These are phyloP conservation scores for Lyophyllum decastes DNA, from an alignment of 768 basidiomycete genomes.

Conservation along the genomic window DNA sequence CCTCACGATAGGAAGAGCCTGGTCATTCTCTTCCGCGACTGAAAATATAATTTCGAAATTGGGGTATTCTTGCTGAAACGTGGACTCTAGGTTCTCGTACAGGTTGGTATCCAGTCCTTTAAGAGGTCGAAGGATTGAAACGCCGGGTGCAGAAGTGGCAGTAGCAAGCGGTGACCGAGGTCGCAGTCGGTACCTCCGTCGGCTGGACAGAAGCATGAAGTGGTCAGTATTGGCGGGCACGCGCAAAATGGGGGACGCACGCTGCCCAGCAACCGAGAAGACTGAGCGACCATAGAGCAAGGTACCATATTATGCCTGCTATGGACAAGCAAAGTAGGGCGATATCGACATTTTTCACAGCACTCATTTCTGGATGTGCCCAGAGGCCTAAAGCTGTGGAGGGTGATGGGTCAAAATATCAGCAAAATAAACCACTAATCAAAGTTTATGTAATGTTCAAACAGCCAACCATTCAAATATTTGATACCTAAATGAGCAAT, in stretches of 20 bases:
- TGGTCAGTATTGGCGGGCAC: neutral
- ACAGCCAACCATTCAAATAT: too few relatives aligned
- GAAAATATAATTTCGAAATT: constrained; percentile 91
- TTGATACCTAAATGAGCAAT: too few relatives aligned
- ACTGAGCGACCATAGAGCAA: constrained; percentile 61
- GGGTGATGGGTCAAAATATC: too few relatives aligned
- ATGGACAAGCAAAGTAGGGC: constrained; percentile 29
- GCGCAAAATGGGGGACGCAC: constrained; percentile 44
- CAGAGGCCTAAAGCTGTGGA: too few relatives aligned
- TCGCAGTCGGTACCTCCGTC: constrained; percentile 70
- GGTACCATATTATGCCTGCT: constrained; percentile 62
- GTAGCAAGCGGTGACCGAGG: constrained; percentile 62
- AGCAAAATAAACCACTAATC: too few relatives aligned
- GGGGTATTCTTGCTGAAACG: constrained; percentile 89
- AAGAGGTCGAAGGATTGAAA: constrained; percentile 91
- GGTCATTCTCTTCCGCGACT: constrained; percentile 86
- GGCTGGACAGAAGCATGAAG: constrained; percentile 43
- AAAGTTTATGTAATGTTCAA: too few relatives aligned
- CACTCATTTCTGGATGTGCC: neutral
- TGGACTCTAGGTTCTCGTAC: constrained; percentile 94
- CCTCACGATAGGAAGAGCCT: constrained; percentile 81
- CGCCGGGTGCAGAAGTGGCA: constrained; percentile 70
- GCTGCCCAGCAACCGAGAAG: constrained; percentile 69
- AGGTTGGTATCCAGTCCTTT: constrained; percentile 95
- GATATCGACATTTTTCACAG: neutral